phyloP scores from a whole-genome alignment of 2,329 filamentous ascomycete genomes.

The Cladophialophora psammophila region DNA sequence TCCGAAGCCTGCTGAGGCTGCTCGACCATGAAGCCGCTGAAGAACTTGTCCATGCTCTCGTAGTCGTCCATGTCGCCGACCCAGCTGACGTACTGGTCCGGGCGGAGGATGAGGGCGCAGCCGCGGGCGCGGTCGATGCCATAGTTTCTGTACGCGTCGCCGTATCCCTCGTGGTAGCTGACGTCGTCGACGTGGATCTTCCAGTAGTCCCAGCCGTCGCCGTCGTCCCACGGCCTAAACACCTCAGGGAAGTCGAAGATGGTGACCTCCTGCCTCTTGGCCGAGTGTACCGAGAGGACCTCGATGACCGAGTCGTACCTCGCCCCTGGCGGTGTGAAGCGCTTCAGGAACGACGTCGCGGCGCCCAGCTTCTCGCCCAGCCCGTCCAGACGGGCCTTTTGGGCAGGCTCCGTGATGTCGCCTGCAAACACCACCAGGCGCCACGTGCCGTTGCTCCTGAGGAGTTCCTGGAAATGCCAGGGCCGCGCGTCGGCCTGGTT shows the following conservation, averaged over 20 bases:
- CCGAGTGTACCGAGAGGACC: constrained; percentile 66
- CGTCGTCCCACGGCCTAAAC: constrained; percentile 57
- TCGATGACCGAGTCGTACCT: constrained; percentile 63
- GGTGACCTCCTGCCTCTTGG: constrained; percentile 58
- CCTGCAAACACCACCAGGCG: constrained; percentile 65
- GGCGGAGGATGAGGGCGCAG: constrained; percentile 66
- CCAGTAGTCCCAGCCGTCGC: constrained; percentile 63
- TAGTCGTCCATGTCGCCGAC: constrained; percentile 37
- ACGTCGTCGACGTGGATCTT: constrained; percentile 64
- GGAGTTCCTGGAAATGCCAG: constrained; percentile 49
- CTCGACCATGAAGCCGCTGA: constrained; percentile 26
- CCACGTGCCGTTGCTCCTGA: constrained; percentile 50
- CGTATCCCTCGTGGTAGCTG: constrained; percentile 62
- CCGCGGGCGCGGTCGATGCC: constrained; percentile 65
- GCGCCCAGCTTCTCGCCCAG: constrained; percentile 57
- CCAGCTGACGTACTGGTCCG: constrained; percentile 69
- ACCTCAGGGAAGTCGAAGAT: constrained; percentile 61
- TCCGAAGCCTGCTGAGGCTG: background rate
- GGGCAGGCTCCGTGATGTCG: constrained; percentile 53
- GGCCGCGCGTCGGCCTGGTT: constrained; percentile 50
- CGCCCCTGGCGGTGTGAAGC: constrained; percentile 50
- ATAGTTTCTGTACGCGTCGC: constrained; percentile 59
- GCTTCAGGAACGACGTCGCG: constrained; percentile 53
- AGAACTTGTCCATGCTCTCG: constrained; percentile 37
- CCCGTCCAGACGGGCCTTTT: constrained; percentile 45